Evolutionary conservation across 768 basidiomycete genomes (phyloP), one percentile per base, ranked within the genome.

Genomic region (Xerocomellus dryophilus): DNA sequence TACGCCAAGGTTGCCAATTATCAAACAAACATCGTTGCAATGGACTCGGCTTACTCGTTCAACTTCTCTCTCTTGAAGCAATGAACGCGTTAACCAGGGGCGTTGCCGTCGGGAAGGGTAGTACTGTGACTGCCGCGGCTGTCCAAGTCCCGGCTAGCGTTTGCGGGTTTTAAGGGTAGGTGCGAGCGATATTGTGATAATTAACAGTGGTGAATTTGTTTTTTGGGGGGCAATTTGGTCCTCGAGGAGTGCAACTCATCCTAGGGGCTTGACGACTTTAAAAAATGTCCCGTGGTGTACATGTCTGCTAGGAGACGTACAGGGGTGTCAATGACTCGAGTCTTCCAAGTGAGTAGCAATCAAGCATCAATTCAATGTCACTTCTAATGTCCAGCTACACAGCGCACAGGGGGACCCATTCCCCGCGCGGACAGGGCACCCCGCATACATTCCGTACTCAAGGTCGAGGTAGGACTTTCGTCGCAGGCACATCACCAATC

Each of bases 1-100:
- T 84, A 76, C 69, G 69, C 72, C 18, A 67, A 70, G 39, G 57
- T 7, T 29, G 29, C 29, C 29, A 56, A 59, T 20, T 71, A 71
- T 5, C 66, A 56, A 1, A 64, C 56, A 34, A 74, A 61, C 36
- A 38, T 4, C 9, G n/a, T 38, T 6, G 4, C 40, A 41, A 8
- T 9, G 12, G 20, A 41, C 21, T 7, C 14, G 14, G 21, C 14
- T 41, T 15, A 21, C 14, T 15, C 14, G 20, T 20, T 35, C 34
- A 35, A 17, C 35, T n/a, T n/a, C 35, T 17, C 4, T 35, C 35
- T 7, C 14, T 17, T 35, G 34, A 35, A 35, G 15, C 34, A 17
- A 35, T 35, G 15, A 35, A 15, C 7, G 15, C 15, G 34, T 35
- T 35, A 35, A 8, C 15, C 34, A 12, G 27, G 8, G 27, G 8